A percentile compares a stretch with the other conserved stretches of the same genome.
Conservation (phyloP, 2,329 filamentous ascomycete genomes). For the Clonostachys sp. region DNA sequence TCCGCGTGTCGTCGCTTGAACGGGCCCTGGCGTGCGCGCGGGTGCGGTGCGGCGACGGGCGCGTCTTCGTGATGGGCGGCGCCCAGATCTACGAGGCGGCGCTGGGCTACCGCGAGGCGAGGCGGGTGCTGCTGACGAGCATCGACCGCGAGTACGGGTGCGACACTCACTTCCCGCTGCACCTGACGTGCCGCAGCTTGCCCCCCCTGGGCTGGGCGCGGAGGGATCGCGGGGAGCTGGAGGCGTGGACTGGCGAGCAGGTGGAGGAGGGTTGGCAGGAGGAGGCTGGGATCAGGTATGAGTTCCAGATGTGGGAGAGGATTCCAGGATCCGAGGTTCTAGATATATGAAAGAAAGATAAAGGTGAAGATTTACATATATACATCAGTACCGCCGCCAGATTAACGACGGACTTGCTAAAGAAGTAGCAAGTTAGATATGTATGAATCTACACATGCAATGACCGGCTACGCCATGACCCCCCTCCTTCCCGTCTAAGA, state of each 20-base stretch:
- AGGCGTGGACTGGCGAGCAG: conserved; percentile 62
- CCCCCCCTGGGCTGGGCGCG: conserved; percentile 43
- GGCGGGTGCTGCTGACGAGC: conserved; percentile 64
- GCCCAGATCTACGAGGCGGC: conserved; percentile 77
- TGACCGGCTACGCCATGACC: no score
- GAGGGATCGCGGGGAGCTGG: conserved; percentile 45
- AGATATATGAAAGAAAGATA: no score
- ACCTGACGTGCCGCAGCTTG: conserved; percentile 23
- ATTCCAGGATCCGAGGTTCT: no score
- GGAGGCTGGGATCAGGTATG: conserved; percentile 62
- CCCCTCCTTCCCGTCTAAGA: no score
- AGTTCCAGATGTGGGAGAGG: conserved; percentile 73
- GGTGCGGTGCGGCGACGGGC: conserved; percentile 36
- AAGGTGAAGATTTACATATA: no score
- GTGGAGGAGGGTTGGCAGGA: conserved; percentile 47
- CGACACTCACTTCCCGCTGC: conserved; percentile 69
- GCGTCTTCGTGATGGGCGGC: conserved; percentile 85
- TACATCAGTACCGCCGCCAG: no score
- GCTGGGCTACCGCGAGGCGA: conserved; percentile 52
- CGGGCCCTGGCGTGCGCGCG: conserved; percentile 46
- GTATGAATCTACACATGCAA: no score
- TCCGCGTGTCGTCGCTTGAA: conserved; percentile 56
- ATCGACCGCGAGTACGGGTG: conserved; percentile 68
- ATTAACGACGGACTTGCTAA: no score
- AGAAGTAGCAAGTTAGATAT: no score